These are phyloP conservation scores for Dictyostelium firmibasis DNA, from an alignment of 78 protist genomes.

Conservation along the genomic window DNA sequence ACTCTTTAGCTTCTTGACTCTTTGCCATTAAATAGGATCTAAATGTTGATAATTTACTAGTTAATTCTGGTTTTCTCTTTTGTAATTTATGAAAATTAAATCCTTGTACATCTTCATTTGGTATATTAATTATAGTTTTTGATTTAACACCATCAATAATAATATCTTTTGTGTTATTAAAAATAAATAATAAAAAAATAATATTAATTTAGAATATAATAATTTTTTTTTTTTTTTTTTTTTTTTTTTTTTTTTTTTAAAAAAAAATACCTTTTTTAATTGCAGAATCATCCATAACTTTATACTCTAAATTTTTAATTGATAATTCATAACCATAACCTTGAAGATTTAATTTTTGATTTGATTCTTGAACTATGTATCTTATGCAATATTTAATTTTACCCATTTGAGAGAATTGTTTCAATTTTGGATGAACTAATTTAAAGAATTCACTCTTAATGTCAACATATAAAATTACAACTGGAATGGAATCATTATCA, in stretches of 20 bases:
- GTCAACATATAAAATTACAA: constrained; percentile 32
- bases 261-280: constrained; percentile 35
- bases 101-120: constrained; percentile 71
- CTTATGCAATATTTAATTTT: constrained; percentile 34
- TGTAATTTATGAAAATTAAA: constrained; percentile 61
- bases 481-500: neutral
- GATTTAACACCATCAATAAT: constrained; percentile 13
- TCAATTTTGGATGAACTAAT: neutral
- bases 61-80: constrained; percentile 44
- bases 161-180: neutral
- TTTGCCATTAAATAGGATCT: constrained; percentile 50
- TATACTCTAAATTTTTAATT: constrained; percentile 89
- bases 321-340: constrained; percentile 90
- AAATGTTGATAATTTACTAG: constrained; percentile 40
- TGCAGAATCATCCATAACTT: constrained; percentile 81
- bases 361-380: neutral
- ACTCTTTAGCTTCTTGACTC: constrained; percentile 24
- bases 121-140: neutral
- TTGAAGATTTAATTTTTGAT: constrained; percentile 38
- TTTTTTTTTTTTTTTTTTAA: neutral
- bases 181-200: neutral
- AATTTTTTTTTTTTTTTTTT: neutral
- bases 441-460: neutral
- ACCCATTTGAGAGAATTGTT: neutral
- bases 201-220: neutral